These are phyloP conservation scores for Fragaria nilgerrensis DNA, from an alignment of 306 rosid species.

Conservation along the genomic window DNA sequence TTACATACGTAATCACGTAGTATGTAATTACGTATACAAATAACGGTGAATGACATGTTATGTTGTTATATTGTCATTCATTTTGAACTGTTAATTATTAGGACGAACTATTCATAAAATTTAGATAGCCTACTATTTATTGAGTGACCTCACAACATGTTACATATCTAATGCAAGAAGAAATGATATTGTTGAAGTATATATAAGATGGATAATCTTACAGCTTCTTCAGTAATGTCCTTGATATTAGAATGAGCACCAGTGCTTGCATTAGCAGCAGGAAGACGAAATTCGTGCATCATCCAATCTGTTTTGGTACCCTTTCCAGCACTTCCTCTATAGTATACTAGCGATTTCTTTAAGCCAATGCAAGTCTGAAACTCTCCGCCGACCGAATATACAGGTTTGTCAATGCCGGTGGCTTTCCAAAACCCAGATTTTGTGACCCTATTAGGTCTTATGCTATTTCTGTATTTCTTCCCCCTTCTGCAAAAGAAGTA, in stretches of 20 bases:
- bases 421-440: conserved; percentile 46
- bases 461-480: conserved; percentile 37
- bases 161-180: neutral
- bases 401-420: conserved; percentile 37
- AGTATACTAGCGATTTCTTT: conserved; percentile 24
- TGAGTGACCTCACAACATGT: neutral
- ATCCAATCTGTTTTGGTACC: conserved; percentile 27
- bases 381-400: conserved; percentile 23
- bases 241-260: conserved; percentile 2
- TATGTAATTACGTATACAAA: neutral
- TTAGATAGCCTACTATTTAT: neutral
- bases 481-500: conserved; percentile 42
- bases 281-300: conserved; percentile 25
- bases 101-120: neutral
- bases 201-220: conserved; percentile 1
- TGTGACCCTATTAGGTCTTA: conserved; percentile 43
- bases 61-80: neutral
- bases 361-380: conserved; percentile 19
- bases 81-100: neutral
- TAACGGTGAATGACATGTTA: neutral
- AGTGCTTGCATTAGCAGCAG: neutral
- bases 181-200: neutral
- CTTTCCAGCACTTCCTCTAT: conserved; percentile 19
- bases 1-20: too few relatives aligned
- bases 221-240: conserved; percentile 19